A percentile compares a stretch with the other conserved stretches of the same genome.
phyloP scores from a whole-genome alignment of 1,139 yeast species.

The Wickerhamiella pararugosa region DNA sequence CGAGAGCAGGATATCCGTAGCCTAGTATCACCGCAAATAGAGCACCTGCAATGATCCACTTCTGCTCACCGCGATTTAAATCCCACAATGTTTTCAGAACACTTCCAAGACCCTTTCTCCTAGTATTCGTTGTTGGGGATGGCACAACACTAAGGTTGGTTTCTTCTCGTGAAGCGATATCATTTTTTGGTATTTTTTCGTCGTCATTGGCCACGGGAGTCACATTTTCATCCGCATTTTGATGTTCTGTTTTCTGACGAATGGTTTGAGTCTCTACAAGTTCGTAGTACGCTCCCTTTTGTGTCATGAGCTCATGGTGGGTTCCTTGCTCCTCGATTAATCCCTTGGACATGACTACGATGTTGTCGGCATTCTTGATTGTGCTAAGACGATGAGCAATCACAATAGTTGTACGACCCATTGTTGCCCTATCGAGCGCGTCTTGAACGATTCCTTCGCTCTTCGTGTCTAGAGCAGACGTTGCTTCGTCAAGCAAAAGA shows the following conservation, averaged over 20 bases:
- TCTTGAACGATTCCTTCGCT: constrained; percentile 59
- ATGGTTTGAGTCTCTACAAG: constrained; percentile 19
- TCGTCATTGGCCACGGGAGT: background rate
- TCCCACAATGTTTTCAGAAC: constrained; percentile 4
- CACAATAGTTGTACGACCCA: constrained; percentile 44
- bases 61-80: constrained; percentile 1
- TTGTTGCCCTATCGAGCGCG: constrained; percentile 40
- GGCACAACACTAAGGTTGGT: too few species aligned
- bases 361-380: constrained; percentile 28
- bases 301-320: constrained; percentile 17
- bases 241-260: constrained; percentile 9
- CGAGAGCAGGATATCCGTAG: constrained; percentile 19
- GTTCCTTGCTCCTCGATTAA: constrained; percentile 20
- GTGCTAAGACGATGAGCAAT: constrained; percentile 55
- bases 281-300: constrained; percentile 15
- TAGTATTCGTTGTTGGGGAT: too few species aligned
- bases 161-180: too few species aligned
- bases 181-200: background rate
- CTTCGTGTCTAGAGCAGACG: constrained; percentile 58
- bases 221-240: background rate
- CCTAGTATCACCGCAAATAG: constrained; percentile 18
- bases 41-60: constrained; percentile 6
- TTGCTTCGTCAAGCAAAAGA: constrained; percentile 62
- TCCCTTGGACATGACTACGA: constrained; percentile 20
- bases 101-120: too few species aligned